Conservation (phyloP, 176 grass and related monocot genomes). For the Avena eriantha region DNA sequence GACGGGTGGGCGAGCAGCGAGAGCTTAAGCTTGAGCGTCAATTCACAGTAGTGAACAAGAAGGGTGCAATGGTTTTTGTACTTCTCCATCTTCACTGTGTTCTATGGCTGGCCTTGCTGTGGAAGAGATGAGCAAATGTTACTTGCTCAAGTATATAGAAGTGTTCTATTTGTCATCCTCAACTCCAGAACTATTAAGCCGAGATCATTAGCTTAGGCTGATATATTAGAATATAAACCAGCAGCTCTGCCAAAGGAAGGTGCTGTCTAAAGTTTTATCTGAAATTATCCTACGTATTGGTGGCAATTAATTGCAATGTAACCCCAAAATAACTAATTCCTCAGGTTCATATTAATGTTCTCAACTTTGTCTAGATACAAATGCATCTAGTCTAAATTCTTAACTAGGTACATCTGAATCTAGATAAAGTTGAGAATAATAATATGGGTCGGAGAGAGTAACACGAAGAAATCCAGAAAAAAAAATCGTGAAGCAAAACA, state of each 20-base stretch:
- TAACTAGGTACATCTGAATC: no score
- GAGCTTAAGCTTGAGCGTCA: constrained; percentile 61
- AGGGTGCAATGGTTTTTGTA: constrained; percentile 10
- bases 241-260: not conserved
- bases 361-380: no score
- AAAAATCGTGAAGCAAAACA: no score
- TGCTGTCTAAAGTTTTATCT: not conserved
- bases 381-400: no score
- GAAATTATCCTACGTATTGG: not conserved
- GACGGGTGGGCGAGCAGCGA: constrained; percentile 93
- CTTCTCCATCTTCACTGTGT: not conserved
- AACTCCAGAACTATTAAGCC: constrained; percentile 7
- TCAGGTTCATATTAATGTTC: no score
- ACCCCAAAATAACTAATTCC: no score
- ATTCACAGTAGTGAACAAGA: constrained; percentile 26
- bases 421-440: no score
- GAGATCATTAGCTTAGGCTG: not conserved
- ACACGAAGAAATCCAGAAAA: no score
- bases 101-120: not conserved
- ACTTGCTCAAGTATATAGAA: not conserved
- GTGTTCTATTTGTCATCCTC: not conserved
- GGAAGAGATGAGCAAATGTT: not conserved
- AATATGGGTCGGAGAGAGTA: no score
- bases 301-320: not conserved
- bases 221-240: not conserved